A percentile compares a stretch with the other conserved stretches of the same genome.
These are phyloP conservation scores for Taiozyma sp. DNA, from an alignment of 1,139 yeast genomes.

Conservation along the genomic window DNA sequence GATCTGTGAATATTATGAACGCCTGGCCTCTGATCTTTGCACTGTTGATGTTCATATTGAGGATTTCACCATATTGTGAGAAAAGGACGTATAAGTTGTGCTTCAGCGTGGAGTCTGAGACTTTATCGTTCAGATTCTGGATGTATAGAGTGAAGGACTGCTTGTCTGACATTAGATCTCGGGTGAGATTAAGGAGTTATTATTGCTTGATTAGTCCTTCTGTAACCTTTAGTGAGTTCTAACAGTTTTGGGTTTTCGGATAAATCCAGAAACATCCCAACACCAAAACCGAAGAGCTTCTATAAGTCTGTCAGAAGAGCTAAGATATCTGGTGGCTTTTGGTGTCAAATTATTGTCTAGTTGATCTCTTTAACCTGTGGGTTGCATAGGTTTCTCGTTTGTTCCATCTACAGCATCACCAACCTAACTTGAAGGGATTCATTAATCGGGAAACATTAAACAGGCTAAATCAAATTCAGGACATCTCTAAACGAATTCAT, in stretches of 20 bases:
- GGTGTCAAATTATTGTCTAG: neutral
- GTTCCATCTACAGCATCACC: neutral
- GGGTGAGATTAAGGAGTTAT: neutral
- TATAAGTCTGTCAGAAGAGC: too few species aligned
- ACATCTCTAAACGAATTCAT: conserved; percentile 59
- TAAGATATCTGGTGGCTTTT: too few species aligned
- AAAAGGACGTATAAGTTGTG: conserved; percentile 57
- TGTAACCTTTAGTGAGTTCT: neutral
- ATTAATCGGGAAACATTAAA: neutral
- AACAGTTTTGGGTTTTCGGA: neutral
- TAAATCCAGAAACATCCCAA: neutral
- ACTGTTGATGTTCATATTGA: conserved; percentile 43
- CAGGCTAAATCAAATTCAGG: neutral
- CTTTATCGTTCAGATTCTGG: conserved; percentile 60
- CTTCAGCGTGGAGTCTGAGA: conserved; percentile 41
- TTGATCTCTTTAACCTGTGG: neutral
- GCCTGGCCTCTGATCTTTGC: conserved; percentile 71
- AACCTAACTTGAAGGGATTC: neutral
- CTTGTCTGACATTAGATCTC: neutral
- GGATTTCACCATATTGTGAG: conserved; percentile 62
- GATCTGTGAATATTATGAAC: conserved; percentile 51
- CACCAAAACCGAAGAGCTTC: neutral
- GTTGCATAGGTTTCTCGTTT: neutral
- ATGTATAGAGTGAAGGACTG: conserved; percentile 46
- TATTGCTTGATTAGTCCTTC: neutral